Percentiles rank a stretch among this genome's conserved stretches.
These are phyloP conservation scores for Botryotinia narcissicola DNA, from an alignment of 2,329 filamentous ascomycete genomes.

Conservation along the genomic window DNA sequence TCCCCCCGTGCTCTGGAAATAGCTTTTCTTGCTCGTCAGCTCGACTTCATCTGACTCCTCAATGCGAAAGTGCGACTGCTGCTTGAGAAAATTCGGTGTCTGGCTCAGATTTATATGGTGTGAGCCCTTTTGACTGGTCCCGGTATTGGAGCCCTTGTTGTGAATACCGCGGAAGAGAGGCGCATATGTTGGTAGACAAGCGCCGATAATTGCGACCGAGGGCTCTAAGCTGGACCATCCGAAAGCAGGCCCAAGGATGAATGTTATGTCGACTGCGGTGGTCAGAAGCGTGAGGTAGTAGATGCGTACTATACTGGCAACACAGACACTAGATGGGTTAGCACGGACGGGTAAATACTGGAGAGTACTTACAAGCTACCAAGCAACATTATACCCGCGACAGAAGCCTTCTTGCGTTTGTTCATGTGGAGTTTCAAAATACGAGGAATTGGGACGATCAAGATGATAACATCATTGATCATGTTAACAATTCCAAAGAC, in stretches of 20 bases:
- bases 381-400: constrained; percentile 10
- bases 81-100: constrained; percentile 3
- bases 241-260: constrained; percentile 11
- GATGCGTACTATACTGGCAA: constrained; percentile 15
- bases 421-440: constrained; percentile 13
- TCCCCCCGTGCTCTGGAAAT: constrained; percentile 8
- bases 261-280: constrained; percentile 4
- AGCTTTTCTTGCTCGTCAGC: constrained; percentile 6
- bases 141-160: background rate
- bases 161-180: constrained; percentile 11
- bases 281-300: background rate
- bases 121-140: background rate
- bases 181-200: constrained; percentile 14
- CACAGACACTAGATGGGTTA: constrained; percentile 7
- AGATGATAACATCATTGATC: constrained; percentile 13
- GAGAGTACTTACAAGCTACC: constrained; percentile 7
- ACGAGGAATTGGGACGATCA: constrained; percentile 12
- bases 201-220: background rate
- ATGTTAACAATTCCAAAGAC: constrained; percentile 14
- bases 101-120: constrained; percentile 6
- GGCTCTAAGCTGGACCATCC: constrained; percentile 10
- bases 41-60: constrained; percentile 8
- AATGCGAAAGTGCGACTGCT: constrained; percentile 9
- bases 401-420: constrained; percentile 14
- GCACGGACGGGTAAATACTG: background rate